These are phyloP conservation scores for Monascus ruber DNA, from an alignment of 2,329 filamentous ascomycete species.

Conservation along the genomic window DNA sequence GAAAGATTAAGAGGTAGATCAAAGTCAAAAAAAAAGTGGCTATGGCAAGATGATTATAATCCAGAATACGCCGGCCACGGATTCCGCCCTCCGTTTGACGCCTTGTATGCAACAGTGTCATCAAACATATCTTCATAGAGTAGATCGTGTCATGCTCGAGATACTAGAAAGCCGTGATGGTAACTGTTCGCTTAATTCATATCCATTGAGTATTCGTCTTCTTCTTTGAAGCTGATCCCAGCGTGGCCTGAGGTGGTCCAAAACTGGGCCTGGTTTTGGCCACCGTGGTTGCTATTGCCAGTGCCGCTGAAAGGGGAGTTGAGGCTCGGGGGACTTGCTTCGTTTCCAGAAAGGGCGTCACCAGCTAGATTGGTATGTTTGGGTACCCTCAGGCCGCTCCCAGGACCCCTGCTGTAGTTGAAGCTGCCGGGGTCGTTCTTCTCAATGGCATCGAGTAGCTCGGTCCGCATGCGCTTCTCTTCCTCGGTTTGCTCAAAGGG, in stretches of 20 bases:
- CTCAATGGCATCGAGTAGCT: conserved; percentile 74
- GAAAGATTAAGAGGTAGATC: conserved; percentile 9
- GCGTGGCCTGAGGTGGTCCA: conserved; percentile 43
- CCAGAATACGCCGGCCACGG: conserved; percentile 34
- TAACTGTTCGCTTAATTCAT: conserved; percentile 21
- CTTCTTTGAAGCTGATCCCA: conserved; percentile 73
- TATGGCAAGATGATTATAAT: no score
- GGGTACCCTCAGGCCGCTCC: conserved; percentile 79
- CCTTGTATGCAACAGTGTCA: conserved; percentile 19
- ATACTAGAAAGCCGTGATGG: conserved; percentile 3
- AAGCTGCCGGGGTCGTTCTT: conserved; percentile 69
- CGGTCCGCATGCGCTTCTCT: conserved; percentile 88
- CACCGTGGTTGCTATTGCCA: conserved; percentile 48
- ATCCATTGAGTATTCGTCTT: conserved; percentile 88
- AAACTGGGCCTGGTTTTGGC: conserved; percentile 40
- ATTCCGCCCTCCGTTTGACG: conserved; percentile 14
- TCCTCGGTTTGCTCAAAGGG: conserved; percentile 82
- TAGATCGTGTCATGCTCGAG: neutral
- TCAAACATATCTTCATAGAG: conserved; percentile 2
- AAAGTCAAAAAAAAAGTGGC: conserved; percentile 15
- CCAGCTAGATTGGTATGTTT: conserved; percentile 88
- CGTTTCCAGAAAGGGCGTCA: conserved; percentile 49
- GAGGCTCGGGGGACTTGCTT: conserved; percentile 48
- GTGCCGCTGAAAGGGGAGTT: conserved; percentile 63
- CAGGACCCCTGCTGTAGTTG: conserved; percentile 70